phyloP scores from a whole-genome alignment of 768 basidiomycete genomes.

The Leccinellum rugosiceps region DNA sequence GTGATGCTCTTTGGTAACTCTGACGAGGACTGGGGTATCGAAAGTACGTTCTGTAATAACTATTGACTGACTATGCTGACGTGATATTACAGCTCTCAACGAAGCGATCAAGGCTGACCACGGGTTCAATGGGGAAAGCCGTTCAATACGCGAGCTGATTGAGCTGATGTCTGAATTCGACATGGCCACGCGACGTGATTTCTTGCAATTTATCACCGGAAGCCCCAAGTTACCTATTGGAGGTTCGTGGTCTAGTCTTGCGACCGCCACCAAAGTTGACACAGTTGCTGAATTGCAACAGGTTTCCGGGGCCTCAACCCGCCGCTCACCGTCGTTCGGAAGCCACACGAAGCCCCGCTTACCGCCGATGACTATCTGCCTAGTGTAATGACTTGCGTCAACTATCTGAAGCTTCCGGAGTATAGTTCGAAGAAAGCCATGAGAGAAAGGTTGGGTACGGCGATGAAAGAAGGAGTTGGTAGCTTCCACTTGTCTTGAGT shows the following conservation, averaged over 20 bases:
- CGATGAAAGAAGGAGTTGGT: slow-evolving; percentile 92
- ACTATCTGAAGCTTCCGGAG: slow-evolving; percentile 94
- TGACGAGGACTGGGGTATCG: slow-evolving; percentile 95
- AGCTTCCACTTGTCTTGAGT: slow-evolving; percentile 92
- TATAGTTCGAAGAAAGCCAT: slow-evolving; percentile 87
- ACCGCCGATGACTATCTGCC: slow-evolving; percentile 93
- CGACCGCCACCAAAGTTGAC: neutral
- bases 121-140: slow-evolving; percentile 94
- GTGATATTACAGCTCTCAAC: slow-evolving; percentile 57
- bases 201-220: slow-evolving; percentile 95
- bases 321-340: slow-evolving; percentile 92
- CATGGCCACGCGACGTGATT: slow-evolving; percentile 69
- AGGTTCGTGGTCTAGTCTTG: slow-evolving; percentile 47
- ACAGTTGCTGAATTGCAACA: slow-evolving; percentile 23
- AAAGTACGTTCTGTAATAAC: slow-evolving; percentile 57
- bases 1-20: slow-evolving; percentile 93
- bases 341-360: slow-evolving; percentile 90
- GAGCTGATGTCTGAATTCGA: slow-evolving; percentile 87
- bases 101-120: slow-evolving; percentile 97
- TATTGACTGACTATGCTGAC: neutral
- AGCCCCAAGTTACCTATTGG: slow-evolving; percentile 96
- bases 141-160: slow-evolving; percentile 82
- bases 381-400: slow-evolving; percentile 98
- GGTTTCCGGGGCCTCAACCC: slow-evolving; percentile 96
- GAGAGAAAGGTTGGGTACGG: slow-evolving; percentile 75